A percentile compares a stretch with the other conserved stretches of the same genome.
Evolutionary conservation across 1,139 yeast genomes (phyloP).

Genomic region (Yamadazyma buinensis): DNA sequence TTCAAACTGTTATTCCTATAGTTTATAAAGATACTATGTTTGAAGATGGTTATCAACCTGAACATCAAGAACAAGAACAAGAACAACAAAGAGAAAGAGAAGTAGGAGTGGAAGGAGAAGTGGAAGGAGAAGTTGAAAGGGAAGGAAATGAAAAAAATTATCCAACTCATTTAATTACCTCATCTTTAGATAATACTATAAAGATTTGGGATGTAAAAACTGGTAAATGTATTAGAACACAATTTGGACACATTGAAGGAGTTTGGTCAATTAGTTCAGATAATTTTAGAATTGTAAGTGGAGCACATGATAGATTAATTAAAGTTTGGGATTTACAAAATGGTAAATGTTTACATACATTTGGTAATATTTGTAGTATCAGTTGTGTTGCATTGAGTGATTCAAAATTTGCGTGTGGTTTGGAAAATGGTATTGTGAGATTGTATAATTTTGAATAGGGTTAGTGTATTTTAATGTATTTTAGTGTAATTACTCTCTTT

Average conservation of each 20-base stretch:
- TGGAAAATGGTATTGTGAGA: conserved; percentile 80
- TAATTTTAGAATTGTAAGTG: conserved; percentile 88
- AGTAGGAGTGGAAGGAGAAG: no score
- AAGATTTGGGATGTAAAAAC: conserved; percentile 87
- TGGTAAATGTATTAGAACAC: conserved; percentile 86
- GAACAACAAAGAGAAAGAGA: no score
- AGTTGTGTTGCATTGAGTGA: conserved; percentile 89
- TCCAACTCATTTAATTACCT: conserved; percentile 83
- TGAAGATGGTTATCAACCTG: conserved; percentile 31
- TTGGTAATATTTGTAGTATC: conserved; percentile 71
- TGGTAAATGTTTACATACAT: conserved; percentile 91
- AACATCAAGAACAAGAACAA: no score
- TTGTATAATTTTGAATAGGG: conserved; percentile 82
- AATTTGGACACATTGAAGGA: conserved; percentile 96
- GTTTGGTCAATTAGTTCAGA: conserved; percentile 97
- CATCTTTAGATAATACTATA: conserved; percentile 90
- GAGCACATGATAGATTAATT: conserved; percentile 86
- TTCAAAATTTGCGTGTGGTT: conserved; percentile 84
- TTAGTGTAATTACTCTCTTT: no score
- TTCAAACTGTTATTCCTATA: conserved; percentile 84
- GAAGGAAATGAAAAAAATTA: background rate
- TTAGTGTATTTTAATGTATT: no score
- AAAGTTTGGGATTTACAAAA: conserved; percentile 95
- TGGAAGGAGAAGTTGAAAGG: no score
- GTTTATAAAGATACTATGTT: conserved; percentile 53